Conservation (phyloP, 805 yeast genomes). For the Saccharomycopsis sp. region DNA sequence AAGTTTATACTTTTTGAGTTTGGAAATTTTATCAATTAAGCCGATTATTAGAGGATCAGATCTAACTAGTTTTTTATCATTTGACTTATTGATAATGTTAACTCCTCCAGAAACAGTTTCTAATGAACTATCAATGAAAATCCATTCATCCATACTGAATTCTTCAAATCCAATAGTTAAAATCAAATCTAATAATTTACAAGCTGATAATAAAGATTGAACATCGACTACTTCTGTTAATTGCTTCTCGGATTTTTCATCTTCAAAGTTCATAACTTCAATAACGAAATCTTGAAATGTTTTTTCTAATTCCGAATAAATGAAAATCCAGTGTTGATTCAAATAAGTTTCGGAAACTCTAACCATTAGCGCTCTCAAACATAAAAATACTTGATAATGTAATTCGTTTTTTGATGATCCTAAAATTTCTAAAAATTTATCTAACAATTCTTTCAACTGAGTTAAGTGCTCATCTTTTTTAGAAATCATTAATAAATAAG, state of each 20-base stretch:
- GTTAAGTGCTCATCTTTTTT: conserved; percentile 45
- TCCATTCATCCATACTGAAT: conserved; percentile 72
- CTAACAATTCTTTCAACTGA: conserved; percentile 38
- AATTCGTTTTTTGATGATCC: conserved; percentile 27
- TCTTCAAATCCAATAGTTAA: conserved; percentile 65
- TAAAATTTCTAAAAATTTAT: conserved; percentile 32
- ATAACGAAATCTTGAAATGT: conserved; percentile 33
- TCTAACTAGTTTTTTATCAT: background rate
- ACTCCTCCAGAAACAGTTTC: conserved; percentile 40
- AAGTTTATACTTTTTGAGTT: conserved; percentile 27
- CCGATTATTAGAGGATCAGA: conserved; percentile 22
- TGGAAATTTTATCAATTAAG: conserved; percentile 38
- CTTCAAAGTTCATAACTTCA: conserved; percentile 24
- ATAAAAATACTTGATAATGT: conserved; percentile 36
- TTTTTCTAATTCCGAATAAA: conserved; percentile 50
- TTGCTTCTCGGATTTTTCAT: conserved; percentile 1
- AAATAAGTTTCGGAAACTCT: conserved; percentile 56
- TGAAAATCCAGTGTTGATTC: conserved; percentile 56
- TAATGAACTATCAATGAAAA: conserved; percentile 63
- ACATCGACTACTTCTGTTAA: conserved; percentile 25
- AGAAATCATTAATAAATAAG: conserved; percentile 52
- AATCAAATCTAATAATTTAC: conserved; percentile 71
- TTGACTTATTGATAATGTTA: background rate
- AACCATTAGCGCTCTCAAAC: conserved; percentile 57
- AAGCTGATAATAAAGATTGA: conserved; percentile 41